Conservation (phyloP, 2,329 filamentous ascomycete genomes). For the Penicillium sp. region DNA sequence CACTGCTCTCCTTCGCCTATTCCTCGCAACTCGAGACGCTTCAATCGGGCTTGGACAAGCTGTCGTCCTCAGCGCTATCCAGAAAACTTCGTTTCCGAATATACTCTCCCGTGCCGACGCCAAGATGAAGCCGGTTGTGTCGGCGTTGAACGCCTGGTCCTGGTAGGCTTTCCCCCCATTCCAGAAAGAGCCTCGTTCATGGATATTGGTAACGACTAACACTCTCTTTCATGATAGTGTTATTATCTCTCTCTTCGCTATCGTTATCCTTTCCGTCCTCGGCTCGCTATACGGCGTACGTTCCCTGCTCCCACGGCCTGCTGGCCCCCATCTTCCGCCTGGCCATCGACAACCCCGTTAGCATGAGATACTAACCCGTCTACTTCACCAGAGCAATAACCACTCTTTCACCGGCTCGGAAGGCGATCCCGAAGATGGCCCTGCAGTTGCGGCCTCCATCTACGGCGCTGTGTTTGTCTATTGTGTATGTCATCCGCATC, state of each 20-base stretch:
- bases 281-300: constrained; percentile 72
- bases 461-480: constrained; percentile 90
- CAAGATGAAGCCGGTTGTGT: constrained; percentile 92
- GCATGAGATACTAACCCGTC: constrained; percentile 9
- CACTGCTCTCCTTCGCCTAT: constrained; percentile 4
- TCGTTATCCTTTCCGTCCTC: constrained; percentile 65
- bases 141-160: constrained; percentile 90
- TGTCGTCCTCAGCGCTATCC: background rate
- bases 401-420: constrained; percentile 79
- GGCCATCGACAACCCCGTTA: background rate
- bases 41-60: background rate
- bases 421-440: constrained; percentile 69
- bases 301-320: constrained; percentile 15
- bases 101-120: constrained; percentile 17
- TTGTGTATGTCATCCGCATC: constrained; percentile 61
- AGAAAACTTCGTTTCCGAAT: background rate
- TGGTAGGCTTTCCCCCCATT: constrained; percentile 63
- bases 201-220: constrained; percentile 13
- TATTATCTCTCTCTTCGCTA: constrained; percentile 65
- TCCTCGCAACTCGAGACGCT: background rate
- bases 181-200: background rate
- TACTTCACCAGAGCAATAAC: constrained; percentile 59
- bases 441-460: constrained; percentile 78
- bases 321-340: background rate
- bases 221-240: constrained; percentile 57